These are phyloP conservation scores for Debaryomyces psychrophilus DNA, from an alignment of 1,139 yeast species.

Conservation along the genomic window DNA sequence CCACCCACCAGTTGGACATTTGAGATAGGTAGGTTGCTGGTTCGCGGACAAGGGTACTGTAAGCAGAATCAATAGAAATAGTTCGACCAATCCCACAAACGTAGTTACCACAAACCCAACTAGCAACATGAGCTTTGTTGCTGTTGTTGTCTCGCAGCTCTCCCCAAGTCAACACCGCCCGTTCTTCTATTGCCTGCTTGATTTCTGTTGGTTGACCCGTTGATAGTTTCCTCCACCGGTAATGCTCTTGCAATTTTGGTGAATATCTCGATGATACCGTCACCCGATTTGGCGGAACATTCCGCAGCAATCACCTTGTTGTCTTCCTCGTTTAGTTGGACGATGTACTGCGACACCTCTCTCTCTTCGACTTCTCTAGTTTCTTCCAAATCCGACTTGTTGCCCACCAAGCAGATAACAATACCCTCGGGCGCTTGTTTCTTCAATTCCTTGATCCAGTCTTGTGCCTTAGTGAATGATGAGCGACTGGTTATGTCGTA, in stretches of 20 bases:
- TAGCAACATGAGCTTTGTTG: slow-evolving; percentile 35
- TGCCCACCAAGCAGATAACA: slow-evolving; percentile 86
- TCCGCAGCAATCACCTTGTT: slow-evolving; percentile 37
- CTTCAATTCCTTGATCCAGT: slow-evolving; percentile 94
- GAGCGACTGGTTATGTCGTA: slow-evolving; percentile 45
- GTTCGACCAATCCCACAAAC: not conserved
- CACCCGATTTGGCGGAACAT: slow-evolving; percentile 53
- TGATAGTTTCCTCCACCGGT: slow-evolving; percentile 45
- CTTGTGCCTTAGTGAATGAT: slow-evolving; percentile 85
- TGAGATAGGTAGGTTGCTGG: not conserved
- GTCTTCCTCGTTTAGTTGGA: slow-evolving; percentile 32
- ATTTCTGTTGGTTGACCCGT: slow-evolving; percentile 28
- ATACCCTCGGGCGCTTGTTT: slow-evolving; percentile 86
- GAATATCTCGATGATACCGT: slow-evolving; percentile 49
- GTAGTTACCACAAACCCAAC: not conserved
- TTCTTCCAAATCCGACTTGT: slow-evolving; percentile 71
- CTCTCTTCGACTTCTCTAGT: slow-evolving; percentile 50
- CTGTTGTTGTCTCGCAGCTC: slow-evolving; percentile 30
- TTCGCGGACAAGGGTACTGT: not conserved
- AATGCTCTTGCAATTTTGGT: slow-evolving; percentile 45
- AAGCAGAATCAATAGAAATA: not conserved
- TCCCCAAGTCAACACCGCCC: slow-evolving; percentile 43
- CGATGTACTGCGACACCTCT: slow-evolving; percentile 41
- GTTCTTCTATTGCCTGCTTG: slow-evolving; percentile 28
- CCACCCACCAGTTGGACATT: not conserved